phyloP scores from a whole-genome alignment of 2,329 filamentous ascomycete species.

The Endocalyx cinctus region DNA sequence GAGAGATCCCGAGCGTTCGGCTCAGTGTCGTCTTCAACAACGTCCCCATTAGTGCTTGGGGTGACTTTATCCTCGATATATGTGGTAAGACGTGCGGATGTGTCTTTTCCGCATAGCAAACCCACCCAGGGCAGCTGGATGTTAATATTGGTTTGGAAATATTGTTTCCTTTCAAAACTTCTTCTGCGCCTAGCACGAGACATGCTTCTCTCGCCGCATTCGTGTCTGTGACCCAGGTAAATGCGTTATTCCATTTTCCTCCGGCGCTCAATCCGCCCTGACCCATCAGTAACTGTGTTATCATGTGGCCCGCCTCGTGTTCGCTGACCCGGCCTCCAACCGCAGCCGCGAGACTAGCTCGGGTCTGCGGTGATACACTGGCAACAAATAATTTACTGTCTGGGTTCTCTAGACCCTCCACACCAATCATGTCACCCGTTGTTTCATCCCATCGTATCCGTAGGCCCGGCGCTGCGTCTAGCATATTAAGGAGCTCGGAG shows the following conservation, averaged over 20 bases:
- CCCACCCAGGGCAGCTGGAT: slow-evolving; percentile 93
- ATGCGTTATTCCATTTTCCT: slow-evolving; percentile 69
- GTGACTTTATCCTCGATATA: slow-evolving; percentile 85
- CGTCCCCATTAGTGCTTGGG: slow-evolving; percentile 86
- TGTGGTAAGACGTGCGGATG: slow-evolving; percentile 91
- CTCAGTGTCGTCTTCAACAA: slow-evolving; percentile 83
- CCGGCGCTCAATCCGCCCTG: slow-evolving; percentile 63
- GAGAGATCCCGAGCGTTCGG: slow-evolving; percentile 64
- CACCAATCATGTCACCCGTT: slow-evolving; percentile 29
- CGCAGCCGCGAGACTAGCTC: slow-evolving; percentile 83
- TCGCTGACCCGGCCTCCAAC: slow-evolving; percentile 69
- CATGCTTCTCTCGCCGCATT: slow-evolving; percentile 77
- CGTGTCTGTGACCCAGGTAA: slow-evolving; percentile 88
- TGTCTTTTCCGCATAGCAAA: slow-evolving; percentile 98
- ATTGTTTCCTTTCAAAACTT: slow-evolving; percentile 47
- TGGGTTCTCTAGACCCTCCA: slow-evolving; percentile 51
- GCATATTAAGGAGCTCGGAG: slow-evolving; percentile 76
- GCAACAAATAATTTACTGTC: slow-evolving; percentile 81
- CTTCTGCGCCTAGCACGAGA: slow-evolving; percentile 73
- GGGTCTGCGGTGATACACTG: slow-evolving; percentile 85
- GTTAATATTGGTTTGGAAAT: slow-evolving; percentile 64
- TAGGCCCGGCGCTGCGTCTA: slow-evolving; percentile 62
- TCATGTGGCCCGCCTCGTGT: slow-evolving; percentile 72
- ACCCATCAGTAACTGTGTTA: slow-evolving; percentile 73
- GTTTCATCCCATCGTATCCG: slow-evolving; percentile 30